phyloP scores from a whole-genome alignment of 352 stramenopile species.

The Phytophthora palmivora region DNA sequence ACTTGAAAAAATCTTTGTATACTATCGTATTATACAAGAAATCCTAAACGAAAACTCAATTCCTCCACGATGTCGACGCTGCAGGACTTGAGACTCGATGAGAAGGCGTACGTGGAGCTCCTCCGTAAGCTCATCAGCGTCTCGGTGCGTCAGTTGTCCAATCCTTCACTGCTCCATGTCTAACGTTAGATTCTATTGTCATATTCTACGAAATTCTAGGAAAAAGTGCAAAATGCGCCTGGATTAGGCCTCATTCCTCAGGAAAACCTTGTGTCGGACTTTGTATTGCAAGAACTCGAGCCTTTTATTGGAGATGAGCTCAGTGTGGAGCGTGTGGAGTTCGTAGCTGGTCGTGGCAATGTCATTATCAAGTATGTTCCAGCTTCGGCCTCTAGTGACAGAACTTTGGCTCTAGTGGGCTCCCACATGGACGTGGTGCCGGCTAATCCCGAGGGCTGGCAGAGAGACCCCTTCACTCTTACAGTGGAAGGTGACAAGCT shows the following conservation, averaged over 20 bases:
- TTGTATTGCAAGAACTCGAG: slow-evolving; percentile 86
- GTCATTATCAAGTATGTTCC: slow-evolving; percentile 92
- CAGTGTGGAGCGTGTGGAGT: slow-evolving; percentile 81
- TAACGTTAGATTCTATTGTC: neutral
- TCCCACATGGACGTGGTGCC: slow-evolving; percentile 94
- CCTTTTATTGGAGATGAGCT: slow-evolving; percentile 77
- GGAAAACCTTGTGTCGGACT: slow-evolving; percentile 87
- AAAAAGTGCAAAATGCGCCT: slow-evolving; percentile 61
- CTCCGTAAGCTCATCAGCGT: slow-evolving; percentile 83
- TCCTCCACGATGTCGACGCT: slow-evolving; percentile 38
- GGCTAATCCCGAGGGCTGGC: slow-evolving; percentile 92
- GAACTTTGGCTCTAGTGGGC: slow-evolving; percentile 89
- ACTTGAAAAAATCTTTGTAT: too few relatives aligned
- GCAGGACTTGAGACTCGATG: slow-evolving; percentile 54
- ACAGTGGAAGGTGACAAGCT: slow-evolving; percentile 92
- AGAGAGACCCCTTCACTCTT: slow-evolving; percentile 89
- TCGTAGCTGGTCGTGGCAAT: slow-evolving; percentile 87
- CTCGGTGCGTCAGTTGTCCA: slow-evolving; percentile 37
- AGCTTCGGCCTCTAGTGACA: slow-evolving; percentile 47
- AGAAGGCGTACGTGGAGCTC: slow-evolving; percentile 69
- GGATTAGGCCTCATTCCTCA: slow-evolving; percentile 54
- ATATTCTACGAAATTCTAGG: slow-evolving; percentile 16
- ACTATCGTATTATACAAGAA: too few relatives aligned
- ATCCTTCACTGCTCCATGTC: neutral
- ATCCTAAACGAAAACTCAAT: too few relatives aligned